Percentiles rank a stretch among this genome's conserved stretches.
Evolutionary conservation across 2,329 filamentous ascomycete genomes (phyloP).

Genomic region (Sarocladium strictum): DNA sequence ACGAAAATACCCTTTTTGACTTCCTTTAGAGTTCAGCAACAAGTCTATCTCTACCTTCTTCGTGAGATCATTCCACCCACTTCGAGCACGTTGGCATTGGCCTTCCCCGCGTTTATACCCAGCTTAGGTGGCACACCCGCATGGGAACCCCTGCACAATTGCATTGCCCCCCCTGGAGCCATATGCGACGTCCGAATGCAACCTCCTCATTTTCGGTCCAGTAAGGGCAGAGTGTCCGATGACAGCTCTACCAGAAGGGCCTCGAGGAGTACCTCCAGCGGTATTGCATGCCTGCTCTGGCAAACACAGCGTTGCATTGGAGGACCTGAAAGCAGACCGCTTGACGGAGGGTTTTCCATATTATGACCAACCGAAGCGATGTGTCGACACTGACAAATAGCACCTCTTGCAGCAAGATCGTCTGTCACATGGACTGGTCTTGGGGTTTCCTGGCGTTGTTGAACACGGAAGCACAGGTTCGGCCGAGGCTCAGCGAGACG

Average conservation of each 20-base stretch:
- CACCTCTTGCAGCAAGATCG: neutral
- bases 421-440: constrained; percentile 1
- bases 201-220: neutral
- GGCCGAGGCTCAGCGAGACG: neutral
- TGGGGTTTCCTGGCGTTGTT: neutral
- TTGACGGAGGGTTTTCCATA: neutral
- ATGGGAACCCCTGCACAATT: neutral
- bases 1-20: constrained; percentile 2
- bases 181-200: neutral
- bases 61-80: neutral
- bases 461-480: neutral
- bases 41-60: neutral
- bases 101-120: constrained; percentile 4
- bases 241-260: neutral
- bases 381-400: neutral
- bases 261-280: neutral
- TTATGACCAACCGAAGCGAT: neutral
- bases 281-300: neutral
- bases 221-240: neutral
- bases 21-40: neutral
- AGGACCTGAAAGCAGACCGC: neutral
- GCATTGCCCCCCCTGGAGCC: neutral
- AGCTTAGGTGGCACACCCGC: neutral
- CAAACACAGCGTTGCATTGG: constrained; percentile 5
- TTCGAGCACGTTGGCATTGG: neutral